Evolutionary conservation across 2,329 filamentous ascomycete genomes (phyloP).

Genomic region (Sphaerulina musiva): DNA sequence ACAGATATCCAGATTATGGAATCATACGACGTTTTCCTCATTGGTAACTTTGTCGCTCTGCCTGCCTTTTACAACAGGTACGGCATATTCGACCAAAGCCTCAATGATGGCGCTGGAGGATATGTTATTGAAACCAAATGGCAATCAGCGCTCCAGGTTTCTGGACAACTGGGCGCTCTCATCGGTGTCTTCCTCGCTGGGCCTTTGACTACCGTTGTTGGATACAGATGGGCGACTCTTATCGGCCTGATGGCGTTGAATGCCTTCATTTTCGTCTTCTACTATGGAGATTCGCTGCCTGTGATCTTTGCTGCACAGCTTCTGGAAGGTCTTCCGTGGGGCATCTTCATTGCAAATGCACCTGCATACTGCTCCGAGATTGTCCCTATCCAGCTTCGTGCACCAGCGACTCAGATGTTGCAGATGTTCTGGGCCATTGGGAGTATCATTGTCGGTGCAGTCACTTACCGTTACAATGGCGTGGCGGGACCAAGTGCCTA

Average conservation of each 20-base stretch:
- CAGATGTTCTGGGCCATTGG: constrained; percentile 63
- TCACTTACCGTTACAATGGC: constrained; percentile 50
- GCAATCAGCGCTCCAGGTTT: constrained; percentile 53
- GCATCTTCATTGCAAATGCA: constrained; percentile 59
- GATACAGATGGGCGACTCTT: constrained; percentile 57
- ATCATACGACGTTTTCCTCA: constrained; percentile 57
- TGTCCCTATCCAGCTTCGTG: constrained; percentile 53
- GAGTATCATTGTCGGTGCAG: constrained; percentile 53
- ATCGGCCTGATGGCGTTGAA: constrained; percentile 52
- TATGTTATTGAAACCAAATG: constrained; percentile 48
- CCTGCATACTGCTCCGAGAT: constrained; percentile 59
- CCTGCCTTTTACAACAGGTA: constrained; percentile 34
- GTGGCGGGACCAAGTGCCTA: constrained; percentile 34
- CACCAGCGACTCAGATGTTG: constrained; percentile 55
- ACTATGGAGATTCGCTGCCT: constrained; percentile 46
- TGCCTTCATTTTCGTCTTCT: constrained; percentile 55
- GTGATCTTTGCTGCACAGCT: constrained; percentile 50
- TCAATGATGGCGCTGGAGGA: constrained; percentile 16
- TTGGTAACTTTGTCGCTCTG: constrained; percentile 53
- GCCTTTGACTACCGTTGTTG: constrained; percentile 53
- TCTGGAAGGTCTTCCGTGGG: constrained; percentile 59
- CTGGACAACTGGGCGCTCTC: constrained; percentile 53
- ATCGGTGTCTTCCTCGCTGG: constrained; percentile 55
- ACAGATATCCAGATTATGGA: constrained; percentile 53
- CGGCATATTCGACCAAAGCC: constrained; percentile 36